Base-by-base conservation (phyloP, 176 grass and related monocot species). In the Carex pumila region DNA sequence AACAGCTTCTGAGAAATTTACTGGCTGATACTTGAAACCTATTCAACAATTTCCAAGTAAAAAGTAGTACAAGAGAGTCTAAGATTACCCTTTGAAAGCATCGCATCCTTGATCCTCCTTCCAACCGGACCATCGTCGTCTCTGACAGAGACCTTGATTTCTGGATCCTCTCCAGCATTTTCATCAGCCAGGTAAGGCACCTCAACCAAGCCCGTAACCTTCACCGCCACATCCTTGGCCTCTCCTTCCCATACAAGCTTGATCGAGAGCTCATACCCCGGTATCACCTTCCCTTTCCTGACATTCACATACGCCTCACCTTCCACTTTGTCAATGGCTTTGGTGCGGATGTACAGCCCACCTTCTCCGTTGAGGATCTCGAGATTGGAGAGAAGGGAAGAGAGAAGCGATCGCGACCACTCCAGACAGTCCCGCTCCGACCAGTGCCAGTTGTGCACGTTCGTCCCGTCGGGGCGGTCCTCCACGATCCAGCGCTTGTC, bases 391-490 rank as follows among this genome's bases (percentile, higher is more conserved):
- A 99, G 91, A 17, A 90, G 88, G 1, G 81, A 49, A 34, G 93
- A 93, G 89, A 99, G 93, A 4, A 84, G 83, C 13, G 88, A 89
- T 18, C 91, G 91, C 7, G 96, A 95, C 92, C 93, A 99, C 83
- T 95, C 96, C 59, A 99, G 82, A 85, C 96, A 99, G 85, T 99
- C 88, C 32, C 91, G 93, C 85, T 99, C 96, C 70, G 88, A 87
- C 93, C 93, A 99, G 91, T 99, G 96, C 96, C 96, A 99, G 88
- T 99, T 95, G 93, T 99, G 93, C 77, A 99, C 91, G 88, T 99
- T 99, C 11, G 93, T 83, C 50, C 96, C 96, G 83, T 99, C 96
- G 15, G 89, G 31, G 77, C 96, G 93, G 52, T 99, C 96, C 87
- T 95, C 70, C 30, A 99, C 96, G 93, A 99, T 99, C 96, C 96